Conservation (phyloP, 352 stramenopile genomes). For the Phytophthora pisi region DNA sequence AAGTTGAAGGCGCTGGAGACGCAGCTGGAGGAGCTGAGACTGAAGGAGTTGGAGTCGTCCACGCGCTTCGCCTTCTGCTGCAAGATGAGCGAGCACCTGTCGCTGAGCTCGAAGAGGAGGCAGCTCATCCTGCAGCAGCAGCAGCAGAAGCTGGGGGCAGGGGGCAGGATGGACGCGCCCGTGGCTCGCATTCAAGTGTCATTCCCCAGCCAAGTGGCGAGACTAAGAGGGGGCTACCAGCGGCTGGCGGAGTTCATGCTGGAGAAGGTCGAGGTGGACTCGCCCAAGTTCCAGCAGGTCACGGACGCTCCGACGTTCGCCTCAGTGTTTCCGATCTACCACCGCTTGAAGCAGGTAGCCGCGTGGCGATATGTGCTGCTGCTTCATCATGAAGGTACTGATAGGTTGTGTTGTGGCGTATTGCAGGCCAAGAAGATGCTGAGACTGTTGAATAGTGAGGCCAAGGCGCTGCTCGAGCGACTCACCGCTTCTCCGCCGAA, state of each 20-base stretch:
- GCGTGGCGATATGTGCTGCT: not conserved
- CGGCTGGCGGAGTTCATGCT: slow-evolving; percentile 41
- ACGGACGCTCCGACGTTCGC: slow-evolving; percentile 40
- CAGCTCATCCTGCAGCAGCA: slow-evolving; percentile 13
- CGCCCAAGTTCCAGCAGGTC: slow-evolving; percentile 35
- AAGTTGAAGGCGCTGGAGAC: slow-evolving; percentile 53
- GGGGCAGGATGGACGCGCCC: slow-evolving; percentile 4
- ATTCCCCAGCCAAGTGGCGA: slow-evolving; percentile 39
- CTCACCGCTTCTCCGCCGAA: slow-evolving; percentile 33
- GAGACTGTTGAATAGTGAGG: slow-evolving; percentile 42
- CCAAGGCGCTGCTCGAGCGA: slow-evolving; percentile 33
- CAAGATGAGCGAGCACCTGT: slow-evolving; percentile 58
- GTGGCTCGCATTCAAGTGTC: slow-evolving; percentile 38
- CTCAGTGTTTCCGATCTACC: slow-evolving; percentile 54
- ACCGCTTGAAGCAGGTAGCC: slow-evolving; percentile 55
- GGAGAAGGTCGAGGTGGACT: slow-evolving; percentile 33
- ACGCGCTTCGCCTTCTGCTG: slow-evolving; percentile 56
- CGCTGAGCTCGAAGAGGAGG: slow-evolving; percentile 26
- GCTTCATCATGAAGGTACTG: not conserved
- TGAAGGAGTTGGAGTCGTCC: slow-evolving; percentile 39
- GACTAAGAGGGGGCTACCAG: slow-evolving; percentile 43
- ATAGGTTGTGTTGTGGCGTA: not conserved
- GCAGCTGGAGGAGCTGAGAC: slow-evolving; percentile 38
- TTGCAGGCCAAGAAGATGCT: slow-evolving; percentile 52
- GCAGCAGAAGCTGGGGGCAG: slow-evolving; percentile 11